These are phyloP conservation scores for Rhytidiadelphus loreus DNA, from an alignment of 225 moss, liverwort and hornwort genomes.

Conservation along the genomic window DNA sequence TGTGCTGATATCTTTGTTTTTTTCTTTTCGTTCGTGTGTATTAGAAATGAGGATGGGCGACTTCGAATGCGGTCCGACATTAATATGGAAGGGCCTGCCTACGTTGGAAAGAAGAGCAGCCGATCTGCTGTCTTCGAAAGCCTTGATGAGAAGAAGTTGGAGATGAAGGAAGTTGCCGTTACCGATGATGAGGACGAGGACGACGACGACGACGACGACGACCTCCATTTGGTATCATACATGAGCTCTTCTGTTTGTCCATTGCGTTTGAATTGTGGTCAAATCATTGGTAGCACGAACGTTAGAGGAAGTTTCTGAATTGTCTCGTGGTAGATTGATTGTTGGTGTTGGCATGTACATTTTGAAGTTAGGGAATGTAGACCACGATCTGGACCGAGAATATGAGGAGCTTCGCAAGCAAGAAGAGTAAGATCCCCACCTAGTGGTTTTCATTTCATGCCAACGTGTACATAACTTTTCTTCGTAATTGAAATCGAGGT, in stretches of 20 bases:
- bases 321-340: neutral
- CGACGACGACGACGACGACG: neutral
- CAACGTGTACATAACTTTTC: neutral
- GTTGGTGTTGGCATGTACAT: neutral
- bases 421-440: slow-evolving; percentile 44
- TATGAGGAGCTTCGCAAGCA: slow-evolving; percentile 79
- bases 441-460: neutral
- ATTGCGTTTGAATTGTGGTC: neutral
- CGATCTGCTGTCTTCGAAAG: slow-evolving; percentile 43
- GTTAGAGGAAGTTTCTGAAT: neutral
- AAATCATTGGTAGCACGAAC: neutral
- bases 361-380: slow-evolving; percentile 27
- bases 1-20: neutral
- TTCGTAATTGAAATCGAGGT: neutral
- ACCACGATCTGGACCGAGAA: slow-evolving; percentile 69
- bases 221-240: slow-evolving; percentile 25
- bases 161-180: neutral
- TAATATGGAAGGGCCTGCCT: slow-evolving; percentile 54
- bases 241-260: neutral
- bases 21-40: neutral
- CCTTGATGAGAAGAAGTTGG: slow-evolving; percentile 6
- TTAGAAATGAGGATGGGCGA: slow-evolving; percentile 47
- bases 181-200: neutral
- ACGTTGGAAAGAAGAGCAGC: slow-evolving; percentile 62
- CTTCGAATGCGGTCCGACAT: slow-evolving; percentile 76